Conservation (phyloP, 2,329 filamentous ascomycete species). For the Penicillium sp. region DNA sequence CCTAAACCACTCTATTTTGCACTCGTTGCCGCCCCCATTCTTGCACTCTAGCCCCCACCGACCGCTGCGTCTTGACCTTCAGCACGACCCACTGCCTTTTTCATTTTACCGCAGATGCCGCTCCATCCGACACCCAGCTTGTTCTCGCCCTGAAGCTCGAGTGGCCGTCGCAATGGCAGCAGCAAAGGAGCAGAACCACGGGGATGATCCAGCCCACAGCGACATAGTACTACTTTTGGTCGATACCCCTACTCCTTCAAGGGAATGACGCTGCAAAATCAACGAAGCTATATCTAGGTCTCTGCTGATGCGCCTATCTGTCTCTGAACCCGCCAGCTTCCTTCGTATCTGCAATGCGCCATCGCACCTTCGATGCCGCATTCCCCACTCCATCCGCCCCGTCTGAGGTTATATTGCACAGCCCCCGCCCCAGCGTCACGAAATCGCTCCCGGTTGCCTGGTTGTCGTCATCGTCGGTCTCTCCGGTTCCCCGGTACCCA, state of each 20-base stretch:
- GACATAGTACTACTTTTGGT: constrained; percentile 3
- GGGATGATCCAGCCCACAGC: constrained; percentile 9
- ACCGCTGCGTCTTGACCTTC: constrained; percentile 2
- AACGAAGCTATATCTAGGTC: constrained; percentile 12
- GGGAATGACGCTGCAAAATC: constrained; percentile 2
- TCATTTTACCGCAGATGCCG: constrained; percentile 16
- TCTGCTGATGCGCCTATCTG: constrained; percentile 4
- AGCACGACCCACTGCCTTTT: constrained; percentile 13
- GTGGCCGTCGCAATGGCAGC: constrained; percentile 2
- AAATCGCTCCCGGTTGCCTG: constrained; percentile 3
- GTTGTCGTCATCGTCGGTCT: constrained; percentile 9
- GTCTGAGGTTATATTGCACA: constrained; percentile 9
- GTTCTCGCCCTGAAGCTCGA: constrained; percentile 1
- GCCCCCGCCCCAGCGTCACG: constrained; percentile 6
- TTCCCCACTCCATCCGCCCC: constrained; percentile 5
- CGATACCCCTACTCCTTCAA: constrained; percentile 8
- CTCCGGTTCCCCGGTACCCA: constrained; percentile 2
- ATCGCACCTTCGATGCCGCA: constrained; percentile 2
- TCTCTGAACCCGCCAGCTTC: constrained; percentile 5
- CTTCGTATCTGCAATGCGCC: constrained; percentile 1
- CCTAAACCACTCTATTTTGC: constrained; percentile 12
- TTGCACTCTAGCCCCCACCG: constrained; percentile 6
- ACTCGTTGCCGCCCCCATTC: constrained; percentile 11
- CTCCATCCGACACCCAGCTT: constrained; percentile 9
- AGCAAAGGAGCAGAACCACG: constrained; percentile 10